These are phyloP conservation scores for Malassezia psittaci DNA, from an alignment of 1,284 basidiomycete genomes.

Conservation along the genomic window DNA sequence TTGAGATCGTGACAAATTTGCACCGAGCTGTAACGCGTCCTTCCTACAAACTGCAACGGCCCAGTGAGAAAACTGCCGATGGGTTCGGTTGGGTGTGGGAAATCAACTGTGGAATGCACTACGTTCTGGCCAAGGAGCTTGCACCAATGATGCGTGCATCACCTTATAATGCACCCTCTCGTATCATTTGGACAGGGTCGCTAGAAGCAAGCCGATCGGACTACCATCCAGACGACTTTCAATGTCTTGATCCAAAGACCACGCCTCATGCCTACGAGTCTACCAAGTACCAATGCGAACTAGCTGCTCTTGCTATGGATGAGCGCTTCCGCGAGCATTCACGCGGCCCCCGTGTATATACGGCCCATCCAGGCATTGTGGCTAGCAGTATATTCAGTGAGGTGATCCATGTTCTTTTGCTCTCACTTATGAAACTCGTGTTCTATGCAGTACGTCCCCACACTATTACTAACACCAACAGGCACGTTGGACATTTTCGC, in stretches of 20 bases:
- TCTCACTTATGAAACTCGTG: constrained; percentile 28
- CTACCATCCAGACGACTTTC: constrained; percentile 38
- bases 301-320: constrained; percentile 41
- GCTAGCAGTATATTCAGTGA: constrained; percentile 46
- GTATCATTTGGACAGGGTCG: constrained; percentile 48
- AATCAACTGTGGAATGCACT: constrained; percentile 45
- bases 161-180: constrained; percentile 34
- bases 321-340: constrained; percentile 28
- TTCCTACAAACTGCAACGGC: constrained; percentile 40
- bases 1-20: constrained; percentile 38
- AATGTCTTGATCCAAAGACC: constrained; percentile 31
- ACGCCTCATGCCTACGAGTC: constrained; percentile 42
- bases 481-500: constrained; percentile 40
- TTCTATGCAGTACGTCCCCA: constrained; percentile 35
- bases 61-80: constrained; percentile 42
- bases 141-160: constrained; percentile 30
- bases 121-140: constrained; percentile 37
- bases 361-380: constrained; percentile 46
- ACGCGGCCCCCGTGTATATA: constrained; percentile 31
- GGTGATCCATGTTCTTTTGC: constrained; percentile 31
- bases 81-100: constrained; percentile 48
- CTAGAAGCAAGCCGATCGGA: constrained; percentile 39
- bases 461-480: background rate
- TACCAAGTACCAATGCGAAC: constrained; percentile 48
- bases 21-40: constrained; percentile 44